Evolutionary conservation across 441 rosid species (phyloP).

Genomic region (Erysimum cheiri): DNA sequence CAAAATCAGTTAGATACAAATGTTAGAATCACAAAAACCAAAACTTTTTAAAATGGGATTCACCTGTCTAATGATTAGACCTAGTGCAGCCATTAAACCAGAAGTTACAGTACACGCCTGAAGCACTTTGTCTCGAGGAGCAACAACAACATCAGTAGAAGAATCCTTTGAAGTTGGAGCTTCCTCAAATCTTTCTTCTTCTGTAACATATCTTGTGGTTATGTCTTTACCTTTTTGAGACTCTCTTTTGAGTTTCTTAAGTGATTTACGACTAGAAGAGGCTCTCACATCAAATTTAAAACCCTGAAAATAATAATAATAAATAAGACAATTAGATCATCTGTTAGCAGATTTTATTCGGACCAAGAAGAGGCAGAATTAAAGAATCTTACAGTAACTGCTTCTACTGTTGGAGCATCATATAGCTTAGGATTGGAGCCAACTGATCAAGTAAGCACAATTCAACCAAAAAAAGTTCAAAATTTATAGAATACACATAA

Average conservation of each 20-base stretch:
- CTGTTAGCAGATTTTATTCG: background rate
- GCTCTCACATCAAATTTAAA: conserved; percentile 39
- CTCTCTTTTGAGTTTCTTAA: conserved; percentile 51
- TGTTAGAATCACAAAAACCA: background rate
- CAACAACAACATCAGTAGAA: conserved; percentile 36
- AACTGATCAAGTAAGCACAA: no score
- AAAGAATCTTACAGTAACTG: conserved; percentile 47
- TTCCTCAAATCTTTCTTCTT: conserved; percentile 40
- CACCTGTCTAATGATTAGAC: conserved; percentile 73
- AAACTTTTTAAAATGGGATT: conserved; percentile 6
- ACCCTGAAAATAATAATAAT: conserved; percentile 39
- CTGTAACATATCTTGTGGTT: conserved; percentile 38
- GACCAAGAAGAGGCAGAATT: conserved; percentile 2
- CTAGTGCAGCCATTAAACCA: conserved; percentile 71
- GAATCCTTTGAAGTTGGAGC: conserved; percentile 38
- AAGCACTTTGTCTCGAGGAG: conserved; percentile 78
- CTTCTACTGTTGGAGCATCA: conserved; percentile 31
- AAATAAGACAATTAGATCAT: conserved; percentile 19
- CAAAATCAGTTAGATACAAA: conserved; percentile 21
- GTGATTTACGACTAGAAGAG: conserved; percentile 59
- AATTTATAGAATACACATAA: conserved; percentile 29
- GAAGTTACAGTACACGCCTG: conserved; percentile 77
- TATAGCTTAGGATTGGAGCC: conserved; percentile 7
- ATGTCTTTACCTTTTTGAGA: conserved; percentile 41
- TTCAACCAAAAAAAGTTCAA: conserved; percentile 20